phyloP scores from a whole-genome alignment of 2,329 filamentous ascomycete species.

The Pseudocercospora pini-densiflorae region DNA sequence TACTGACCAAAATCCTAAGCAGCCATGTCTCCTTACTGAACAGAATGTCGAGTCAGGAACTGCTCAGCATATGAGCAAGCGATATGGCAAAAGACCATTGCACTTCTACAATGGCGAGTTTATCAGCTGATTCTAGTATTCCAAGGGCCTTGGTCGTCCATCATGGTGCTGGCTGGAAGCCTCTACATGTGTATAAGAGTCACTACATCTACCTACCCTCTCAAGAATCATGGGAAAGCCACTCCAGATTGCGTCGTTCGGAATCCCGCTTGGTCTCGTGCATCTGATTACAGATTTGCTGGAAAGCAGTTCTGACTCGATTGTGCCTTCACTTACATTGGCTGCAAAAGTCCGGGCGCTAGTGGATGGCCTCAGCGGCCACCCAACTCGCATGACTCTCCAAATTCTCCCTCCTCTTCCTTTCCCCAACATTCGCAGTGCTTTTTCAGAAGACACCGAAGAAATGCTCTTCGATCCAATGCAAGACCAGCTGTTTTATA shows the following conservation, averaged over 20 bases:
- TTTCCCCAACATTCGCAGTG: not conserved
- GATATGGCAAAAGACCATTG: no score
- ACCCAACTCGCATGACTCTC: not conserved
- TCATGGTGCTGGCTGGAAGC: not conserved
- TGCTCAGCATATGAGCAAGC: no score
- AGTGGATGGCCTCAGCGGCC: not conserved
- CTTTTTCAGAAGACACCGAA: not conserved
- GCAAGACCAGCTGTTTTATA: no score
- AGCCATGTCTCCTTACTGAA: no score
- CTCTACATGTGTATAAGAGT: not conserved
- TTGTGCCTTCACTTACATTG: not conserved
- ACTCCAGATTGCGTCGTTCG: no score
- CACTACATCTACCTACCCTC: no score
- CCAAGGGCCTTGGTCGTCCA: not conserved
- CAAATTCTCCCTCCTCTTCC: not conserved
- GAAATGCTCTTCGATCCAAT: not conserved
- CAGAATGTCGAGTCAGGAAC: no score
- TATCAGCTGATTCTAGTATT: no score
- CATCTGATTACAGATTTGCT: not conserved
- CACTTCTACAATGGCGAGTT: no score
- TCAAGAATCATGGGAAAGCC: no score
- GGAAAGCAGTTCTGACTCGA: not conserved
- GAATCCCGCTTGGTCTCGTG: not conserved
- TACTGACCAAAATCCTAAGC: no score
- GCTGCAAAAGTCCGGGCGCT: not conserved